These are phyloP conservation scores for Globisporangium spiculum DNA, from an alignment of 352 stramenopile species.

Conservation along the genomic window DNA sequence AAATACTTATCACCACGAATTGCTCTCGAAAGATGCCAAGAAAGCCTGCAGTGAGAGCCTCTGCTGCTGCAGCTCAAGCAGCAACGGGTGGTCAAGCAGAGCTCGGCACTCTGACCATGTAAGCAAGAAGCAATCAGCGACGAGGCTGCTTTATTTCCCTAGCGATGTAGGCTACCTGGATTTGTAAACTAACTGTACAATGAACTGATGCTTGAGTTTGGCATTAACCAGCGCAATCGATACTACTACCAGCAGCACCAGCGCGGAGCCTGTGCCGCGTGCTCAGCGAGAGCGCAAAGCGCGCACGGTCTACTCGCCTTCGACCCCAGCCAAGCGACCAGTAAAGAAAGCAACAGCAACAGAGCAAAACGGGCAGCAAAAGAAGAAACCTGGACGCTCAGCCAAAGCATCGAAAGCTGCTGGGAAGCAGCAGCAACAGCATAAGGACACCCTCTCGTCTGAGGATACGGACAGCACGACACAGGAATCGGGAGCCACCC, in stretches of 20 bases:
- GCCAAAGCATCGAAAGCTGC: neutral
- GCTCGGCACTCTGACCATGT: neutral
- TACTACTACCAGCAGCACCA: neutral
- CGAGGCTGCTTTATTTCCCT: neutral
- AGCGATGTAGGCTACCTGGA: neutral
- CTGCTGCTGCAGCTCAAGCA: neutral
- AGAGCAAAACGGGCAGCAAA: neutral
- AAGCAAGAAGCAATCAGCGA: neutral
- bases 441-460: neutral
- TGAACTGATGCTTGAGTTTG: neutral
- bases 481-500: neutral
- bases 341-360: neutral
- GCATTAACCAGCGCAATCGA: neutral
- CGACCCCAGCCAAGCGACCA: neutral
- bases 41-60: neutral
- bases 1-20: neutral
- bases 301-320: constrained; percentile 21
- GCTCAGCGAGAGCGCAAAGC: constrained; percentile 18
- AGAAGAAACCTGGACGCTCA: neutral
- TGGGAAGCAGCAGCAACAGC: neutral
- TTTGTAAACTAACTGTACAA: neutral
- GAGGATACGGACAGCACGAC: neutral
- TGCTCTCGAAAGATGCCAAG: neutral
- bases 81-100: neutral
- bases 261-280: neutral